Evolutionary conservation across 1,139 yeast genomes (phyloP), one percentile per base, ranked within the genome.

Genomic region (Nematodospora anomalae): DNA sequence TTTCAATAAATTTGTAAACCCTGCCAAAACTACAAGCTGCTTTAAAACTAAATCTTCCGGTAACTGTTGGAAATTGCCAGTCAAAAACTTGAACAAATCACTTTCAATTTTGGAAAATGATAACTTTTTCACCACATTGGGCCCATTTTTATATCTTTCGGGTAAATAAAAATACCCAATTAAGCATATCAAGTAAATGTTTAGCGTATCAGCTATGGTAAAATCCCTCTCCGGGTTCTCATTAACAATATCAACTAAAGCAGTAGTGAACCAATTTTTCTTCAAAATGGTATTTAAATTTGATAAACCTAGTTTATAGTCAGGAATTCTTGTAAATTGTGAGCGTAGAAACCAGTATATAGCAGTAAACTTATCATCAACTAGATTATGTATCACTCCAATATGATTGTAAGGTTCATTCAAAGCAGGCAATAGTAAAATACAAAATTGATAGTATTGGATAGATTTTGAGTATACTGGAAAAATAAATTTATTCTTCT

Each of bases 371-470:
- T 62, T 64, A 34, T 65, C 64, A 32, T 61, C 70, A 14, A 59
- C 46, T 9, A 54, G 36, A 43, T 68, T 69, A 43, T 72, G 70
- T 14, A 81, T 71, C 60, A 81, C 73, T 5, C 86, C 88, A 35
- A 78, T 70, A 47, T 80, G 85, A 46, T 77, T 76, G 48, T 77
- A 77, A 1, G 87, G 80, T 47, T 80, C 88, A 40, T 83, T 83
- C 39, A 79, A 64, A 1, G 85, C 76, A 1, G 89, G 90, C 26
- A 81, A 57, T 16, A 81, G 57, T 27, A 74, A 49, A 22, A 79
- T 71, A 18, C 87, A 79, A 28, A 64, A 53, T 36, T 73, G 68
- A 45, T 79, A 77, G 46, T 67, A 71, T 43, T 69, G 67, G 14
- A 76, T 54, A 1, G 85, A 64, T 18, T 49, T 53, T 16, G 48